Base-by-base conservation (phyloP, 139 green algal genomes). In the Raphidocelis subcapitata region DNA sequence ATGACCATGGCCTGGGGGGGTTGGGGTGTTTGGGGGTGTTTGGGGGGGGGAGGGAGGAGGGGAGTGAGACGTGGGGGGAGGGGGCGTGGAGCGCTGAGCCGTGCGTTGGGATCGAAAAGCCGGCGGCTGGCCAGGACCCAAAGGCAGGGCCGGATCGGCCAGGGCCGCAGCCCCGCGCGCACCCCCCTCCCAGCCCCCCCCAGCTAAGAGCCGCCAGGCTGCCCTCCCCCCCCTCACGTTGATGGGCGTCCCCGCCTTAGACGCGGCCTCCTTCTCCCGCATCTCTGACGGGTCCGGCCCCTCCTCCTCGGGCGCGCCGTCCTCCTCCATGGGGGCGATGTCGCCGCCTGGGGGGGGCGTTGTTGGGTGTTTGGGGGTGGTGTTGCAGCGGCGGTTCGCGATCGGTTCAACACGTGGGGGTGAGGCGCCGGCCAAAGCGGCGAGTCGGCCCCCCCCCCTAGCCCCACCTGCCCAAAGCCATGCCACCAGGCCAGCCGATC, bases 1-100 rank as follows among this genome's bases (percentile, higher is more conserved):
- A 86, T 84, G 62, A 89, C 62, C 24, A 89, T 69, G 55, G 75
- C 80, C 23, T 79, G 61, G 52, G 83, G 82, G 23, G 67, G 65
- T 26, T 65, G n/a, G n/a, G n/a, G n/a, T n/a, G n/a, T n/a, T n/a
- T n/a, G n/a, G n/a, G n/a, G n/a, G n/a, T n/a, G n/a, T n/a, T n/a
- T n/a, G n/a, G n/a, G n/a, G n/a, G n/a, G n/a, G n/a, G n/a, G n/a
- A 46, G 15, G 73, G 68, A n/a, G n/a, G n/a, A n/a, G n/a, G n/a
- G n/a, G n/a, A n/a, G n/a, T n/a, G n/a, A n/a, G n/a, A n/a, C n/a
- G n/a, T n/a, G n/a, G n/a, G n/a, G n/a, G n/a, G n/a, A n/a, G n/a
- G n/a, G n/a, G n/a, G 18, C 8, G 62, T 18, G 26, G n/a, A 33
- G 36, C 36, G 33, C 35, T 55, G 29, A n/a, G 59, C n/a, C n/a